Evolutionary conservation across 805 yeast species (phyloP).

Genomic region (Metschnikowia baotianmanensis): DNA sequence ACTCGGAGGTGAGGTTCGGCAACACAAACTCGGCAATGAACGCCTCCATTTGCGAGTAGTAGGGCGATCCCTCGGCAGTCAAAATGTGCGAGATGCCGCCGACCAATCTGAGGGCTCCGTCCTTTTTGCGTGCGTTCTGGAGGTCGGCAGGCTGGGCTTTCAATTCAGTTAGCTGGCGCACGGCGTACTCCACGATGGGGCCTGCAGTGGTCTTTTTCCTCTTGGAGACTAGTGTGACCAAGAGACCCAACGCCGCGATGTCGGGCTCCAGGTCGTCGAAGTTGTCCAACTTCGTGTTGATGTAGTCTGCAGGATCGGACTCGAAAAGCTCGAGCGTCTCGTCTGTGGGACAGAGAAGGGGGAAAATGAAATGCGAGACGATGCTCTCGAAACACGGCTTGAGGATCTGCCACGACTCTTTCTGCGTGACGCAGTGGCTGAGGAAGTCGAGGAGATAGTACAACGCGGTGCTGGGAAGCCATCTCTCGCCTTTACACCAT

Average conservation of each 20-base stretch:
- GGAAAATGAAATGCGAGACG: slow-evolving; percentile 70
- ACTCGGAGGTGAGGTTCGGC: slow-evolving; percentile 65
- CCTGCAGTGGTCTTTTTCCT: slow-evolving; percentile 59
- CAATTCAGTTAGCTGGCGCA: slow-evolving; percentile 41
- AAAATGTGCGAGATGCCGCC: slow-evolving; percentile 68
- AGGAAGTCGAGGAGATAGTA: slow-evolving; percentile 56
- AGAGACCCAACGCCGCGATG: slow-evolving; percentile 70
- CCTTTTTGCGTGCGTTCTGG: slow-evolving; percentile 59
- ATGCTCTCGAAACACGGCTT: slow-evolving; percentile 64
- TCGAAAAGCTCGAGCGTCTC: slow-evolving; percentile 73
- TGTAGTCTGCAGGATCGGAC: slow-evolving; percentile 84
- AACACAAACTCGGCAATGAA: slow-evolving; percentile 63
- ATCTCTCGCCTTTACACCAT: slow-evolving; percentile 65
- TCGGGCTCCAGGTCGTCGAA: slow-evolving; percentile 67
- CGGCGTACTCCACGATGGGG: slow-evolving; percentile 60
- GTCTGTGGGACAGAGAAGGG: slow-evolving; percentile 68
- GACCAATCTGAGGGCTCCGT: slow-evolving; percentile 75
- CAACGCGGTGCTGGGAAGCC: slow-evolving; percentile 68
- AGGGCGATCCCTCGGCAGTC: slow-evolving; percentile 53
- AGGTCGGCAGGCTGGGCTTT: slow-evolving; percentile 35
- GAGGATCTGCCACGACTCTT: slow-evolving; percentile 62
- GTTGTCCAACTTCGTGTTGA: slow-evolving; percentile 58
- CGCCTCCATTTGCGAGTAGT: slow-evolving; percentile 60
- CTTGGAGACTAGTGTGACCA: slow-evolving; percentile 69
- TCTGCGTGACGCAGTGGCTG: slow-evolving; percentile 53